Conservation (phyloP, 23 red algal species). For the Gracilariopsis chorda region DNA sequence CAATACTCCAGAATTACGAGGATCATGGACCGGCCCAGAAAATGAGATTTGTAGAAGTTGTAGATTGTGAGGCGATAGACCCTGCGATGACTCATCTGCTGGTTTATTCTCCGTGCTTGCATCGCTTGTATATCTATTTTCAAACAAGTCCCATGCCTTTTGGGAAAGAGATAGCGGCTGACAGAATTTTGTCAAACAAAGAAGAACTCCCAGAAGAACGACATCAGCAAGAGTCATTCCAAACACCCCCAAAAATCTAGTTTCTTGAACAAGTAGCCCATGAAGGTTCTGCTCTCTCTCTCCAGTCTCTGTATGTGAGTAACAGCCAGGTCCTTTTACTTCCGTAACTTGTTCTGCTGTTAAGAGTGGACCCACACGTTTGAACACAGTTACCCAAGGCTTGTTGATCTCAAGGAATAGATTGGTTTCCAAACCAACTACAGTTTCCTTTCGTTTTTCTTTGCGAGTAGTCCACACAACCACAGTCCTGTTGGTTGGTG, state of each 20-base stretch:
- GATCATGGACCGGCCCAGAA: too few relatives aligned
- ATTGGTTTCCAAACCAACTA: background rate
- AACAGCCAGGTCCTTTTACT: background rate
- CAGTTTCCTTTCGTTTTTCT: background rate
- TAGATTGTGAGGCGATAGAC: too few relatives aligned
- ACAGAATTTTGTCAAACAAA: background rate
- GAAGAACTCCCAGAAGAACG: background rate
- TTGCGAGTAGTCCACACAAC: background rate
- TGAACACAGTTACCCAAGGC: background rate
- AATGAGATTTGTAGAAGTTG: too few relatives aligned
- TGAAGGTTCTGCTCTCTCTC: background rate
- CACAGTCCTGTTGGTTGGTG: background rate
- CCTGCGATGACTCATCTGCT: too few relatives aligned
- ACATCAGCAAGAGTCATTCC: background rate
- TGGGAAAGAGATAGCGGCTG: background rate
- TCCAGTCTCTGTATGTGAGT: background rate
- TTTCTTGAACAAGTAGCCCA: background rate
- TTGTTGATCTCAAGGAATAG: background rate
- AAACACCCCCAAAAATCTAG: background rate
- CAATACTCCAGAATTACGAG: too few relatives aligned
- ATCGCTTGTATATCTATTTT: too few relatives aligned
- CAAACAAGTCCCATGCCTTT: background rate
- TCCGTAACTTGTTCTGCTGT: background rate
- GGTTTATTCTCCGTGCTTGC: too few relatives aligned
- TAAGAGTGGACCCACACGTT: background rate